phyloP scores from a whole-genome alignment of 768 basidiomycete species.

The Kwoniella sp. region DNA sequence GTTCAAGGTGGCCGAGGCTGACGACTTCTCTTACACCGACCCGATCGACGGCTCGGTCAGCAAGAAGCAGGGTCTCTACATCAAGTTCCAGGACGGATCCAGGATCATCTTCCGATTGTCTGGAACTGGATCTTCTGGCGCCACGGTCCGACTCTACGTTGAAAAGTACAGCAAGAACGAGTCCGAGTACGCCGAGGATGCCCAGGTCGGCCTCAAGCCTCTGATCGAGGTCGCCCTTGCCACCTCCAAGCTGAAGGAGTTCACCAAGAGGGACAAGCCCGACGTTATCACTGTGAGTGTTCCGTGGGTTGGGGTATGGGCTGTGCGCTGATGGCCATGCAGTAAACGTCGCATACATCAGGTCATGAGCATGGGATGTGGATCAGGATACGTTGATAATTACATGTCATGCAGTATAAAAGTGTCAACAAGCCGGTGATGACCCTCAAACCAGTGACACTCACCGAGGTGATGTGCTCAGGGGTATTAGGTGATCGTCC shows the following conservation, averaged over 20 bases:
- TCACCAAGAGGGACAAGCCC: constrained; percentile 80
- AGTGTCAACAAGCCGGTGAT: too few relatives aligned
- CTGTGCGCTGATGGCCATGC: too few relatives aligned
- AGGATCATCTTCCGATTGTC: constrained; percentile 93
- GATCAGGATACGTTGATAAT: background rate
- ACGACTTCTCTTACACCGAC: constrained; percentile 94
- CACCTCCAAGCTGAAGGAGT: constrained; percentile 77
- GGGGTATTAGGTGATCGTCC: too few relatives aligned
- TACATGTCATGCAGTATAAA: too few relatives aligned
- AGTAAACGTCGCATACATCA: too few relatives aligned
- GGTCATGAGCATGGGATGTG: too few relatives aligned
- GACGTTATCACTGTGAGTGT: constrained; percentile 86
- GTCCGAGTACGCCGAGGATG: constrained; percentile 54
- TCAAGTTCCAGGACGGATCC: constrained; percentile 84
- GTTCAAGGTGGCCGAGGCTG: constrained; percentile 72
- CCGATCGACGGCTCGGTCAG: constrained; percentile 94
- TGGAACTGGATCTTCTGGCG: constrained; percentile 92
- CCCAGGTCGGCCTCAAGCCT: constrained; percentile 86
- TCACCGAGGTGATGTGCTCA: too few relatives aligned
- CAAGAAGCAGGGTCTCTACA: constrained; percentile 91
- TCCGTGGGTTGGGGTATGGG: too few relatives aligned
- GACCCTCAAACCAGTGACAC: too few relatives aligned
- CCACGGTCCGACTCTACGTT: constrained; percentile 92
- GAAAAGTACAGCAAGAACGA: constrained; percentile 67
- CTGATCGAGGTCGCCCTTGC: constrained; percentile 91